Evolutionary conservation across 805 yeast genomes (phyloP).

Genomic region (Candida yuanshanica): DNA sequence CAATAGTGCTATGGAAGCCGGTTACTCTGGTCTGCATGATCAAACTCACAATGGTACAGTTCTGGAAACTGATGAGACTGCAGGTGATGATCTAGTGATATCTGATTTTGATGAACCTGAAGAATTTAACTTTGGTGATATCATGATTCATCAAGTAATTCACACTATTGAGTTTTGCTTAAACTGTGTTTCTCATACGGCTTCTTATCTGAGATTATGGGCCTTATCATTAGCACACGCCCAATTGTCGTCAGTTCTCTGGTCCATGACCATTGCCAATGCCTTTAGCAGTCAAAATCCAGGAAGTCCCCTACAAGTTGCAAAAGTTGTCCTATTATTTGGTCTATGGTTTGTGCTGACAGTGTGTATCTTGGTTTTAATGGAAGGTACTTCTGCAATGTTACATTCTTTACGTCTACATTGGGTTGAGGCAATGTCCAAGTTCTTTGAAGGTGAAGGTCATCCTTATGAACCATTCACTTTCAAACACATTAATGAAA

Average conservation of each 20-base stretch:
- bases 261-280: conserved; percentile 89
- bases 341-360: conserved; percentile 95
- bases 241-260: conserved; percentile 87
- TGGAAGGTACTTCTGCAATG: conserved; percentile 99
- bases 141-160: conserved; percentile 94
- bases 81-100: conserved; percentile 37
- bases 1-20: conserved; percentile 42
- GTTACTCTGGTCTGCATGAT: conserved; percentile 40
- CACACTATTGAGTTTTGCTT: conserved; percentile 97
- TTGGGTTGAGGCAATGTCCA: conserved; percentile 99
- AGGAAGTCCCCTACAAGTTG: conserved; percentile 56
- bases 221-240: conserved; percentile 96
- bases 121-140: conserved; percentile 78
- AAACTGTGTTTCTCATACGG: conserved; percentile 97
- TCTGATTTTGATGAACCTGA: conserved; percentile 46
- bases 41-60: conserved; percentile 26
- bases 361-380: conserved; percentile 82
- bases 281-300: conserved; percentile 53
- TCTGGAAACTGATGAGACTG: conserved; percentile 38
- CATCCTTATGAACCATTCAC: conserved; percentile 84
- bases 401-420: conserved; percentile 96
- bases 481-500: conserved; percentile 33
- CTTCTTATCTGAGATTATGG: conserved; percentile 94
- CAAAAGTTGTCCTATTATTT: conserved; percentile 73
- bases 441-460: conserved; percentile 97